Conservation (phyloP, 768 basidiomycete genomes). For the Pisolithus albus region DNA sequence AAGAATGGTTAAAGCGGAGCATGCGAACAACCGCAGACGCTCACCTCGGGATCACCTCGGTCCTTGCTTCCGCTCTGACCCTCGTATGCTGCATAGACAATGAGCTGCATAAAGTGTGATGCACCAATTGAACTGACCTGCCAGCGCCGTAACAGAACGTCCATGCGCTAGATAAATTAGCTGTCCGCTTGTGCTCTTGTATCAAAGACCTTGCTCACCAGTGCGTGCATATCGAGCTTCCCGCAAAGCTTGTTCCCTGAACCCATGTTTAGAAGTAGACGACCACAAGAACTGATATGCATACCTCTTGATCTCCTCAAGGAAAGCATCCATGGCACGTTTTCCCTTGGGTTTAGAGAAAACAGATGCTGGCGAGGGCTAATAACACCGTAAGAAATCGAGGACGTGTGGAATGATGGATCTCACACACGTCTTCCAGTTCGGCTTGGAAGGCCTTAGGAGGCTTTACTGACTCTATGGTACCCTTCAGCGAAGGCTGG, state of each 20-base stretch:
- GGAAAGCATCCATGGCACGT: slow-evolving; percentile 91
- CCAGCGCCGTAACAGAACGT: slow-evolving; percentile 85
- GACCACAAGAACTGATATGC: slow-evolving; percentile 3
- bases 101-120: neutral
- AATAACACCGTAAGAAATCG: slow-evolving; percentile 6
- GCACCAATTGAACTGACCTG: slow-evolving; percentile 45
- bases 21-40: slow-evolving; percentile 8
- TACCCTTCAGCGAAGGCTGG: slow-evolving; percentile 34
- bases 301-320: slow-evolving; percentile 93
- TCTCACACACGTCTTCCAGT: slow-evolving; percentile 28
- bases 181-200: neutral
- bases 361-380: slow-evolving; percentile 53
- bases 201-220: slow-evolving; percentile 33
- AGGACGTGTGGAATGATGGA: neutral
- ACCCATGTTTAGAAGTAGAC: neutral
- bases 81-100: slow-evolving; percentile 60
- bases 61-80: slow-evolving; percentile 88
- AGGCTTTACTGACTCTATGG: slow-evolving; percentile 23
- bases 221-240: slow-evolving; percentile 77
- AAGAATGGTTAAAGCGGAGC: slow-evolving; percentile 1
- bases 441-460: slow-evolving; percentile 26
- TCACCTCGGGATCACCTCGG: slow-evolving; percentile 78
- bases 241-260: slow-evolving; percentile 85
- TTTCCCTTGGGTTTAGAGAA: slow-evolving; percentile 82
- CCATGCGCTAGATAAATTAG: slow-evolving; percentile 39